Evolutionary conservation across 1,284 basidiomycete genomes (phyloP).

Genomic region (Amylostereum areolatum): DNA sequence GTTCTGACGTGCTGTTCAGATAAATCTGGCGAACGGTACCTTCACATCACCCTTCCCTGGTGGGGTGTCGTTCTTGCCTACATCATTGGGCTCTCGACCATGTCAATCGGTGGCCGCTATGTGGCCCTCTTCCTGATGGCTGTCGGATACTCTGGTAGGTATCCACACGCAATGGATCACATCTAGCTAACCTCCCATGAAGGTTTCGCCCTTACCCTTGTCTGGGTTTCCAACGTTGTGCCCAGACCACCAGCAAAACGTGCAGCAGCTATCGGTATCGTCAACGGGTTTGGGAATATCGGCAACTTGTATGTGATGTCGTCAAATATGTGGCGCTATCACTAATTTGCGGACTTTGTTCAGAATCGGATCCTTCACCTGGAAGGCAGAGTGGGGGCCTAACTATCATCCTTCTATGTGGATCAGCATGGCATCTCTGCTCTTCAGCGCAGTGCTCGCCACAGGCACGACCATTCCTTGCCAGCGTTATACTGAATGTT

Average conservation of each 20-base stretch:
- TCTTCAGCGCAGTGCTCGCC: constrained; percentile 21
- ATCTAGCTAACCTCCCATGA: neutral
- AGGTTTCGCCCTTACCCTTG: constrained; percentile 55
- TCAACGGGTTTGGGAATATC: constrained; percentile 35
- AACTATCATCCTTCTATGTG: constrained; percentile 33
- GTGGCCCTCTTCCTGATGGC: constrained; percentile 65
- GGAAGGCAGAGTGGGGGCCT: constrained; percentile 32
- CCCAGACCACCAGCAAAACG: constrained; percentile 60
- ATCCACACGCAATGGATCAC: neutral
- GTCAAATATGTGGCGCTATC: neutral
- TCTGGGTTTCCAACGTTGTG: constrained; percentile 60
- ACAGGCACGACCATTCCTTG: constrained; percentile 18
- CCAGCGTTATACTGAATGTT: constrained; percentile 8
- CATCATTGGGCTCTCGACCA: constrained; percentile 54
- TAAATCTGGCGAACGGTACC: constrained; percentile 59
- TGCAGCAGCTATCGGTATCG: constrained; percentile 38
- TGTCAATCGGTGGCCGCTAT: constrained; percentile 50
- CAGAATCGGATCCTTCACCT: constrained; percentile 32
- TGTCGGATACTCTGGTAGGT: constrained; percentile 41
- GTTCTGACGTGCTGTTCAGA: constrained; percentile 29
- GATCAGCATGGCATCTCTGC: constrained; percentile 27
- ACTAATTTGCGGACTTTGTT: neutral
- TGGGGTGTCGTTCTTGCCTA: constrained; percentile 60
- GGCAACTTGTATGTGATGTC: constrained; percentile 28
- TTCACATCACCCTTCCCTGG: constrained; percentile 57